Base-by-base conservation (phyloP, 1,284 basidiomycete genomes). In the Apiotrichum sp. region DNA sequence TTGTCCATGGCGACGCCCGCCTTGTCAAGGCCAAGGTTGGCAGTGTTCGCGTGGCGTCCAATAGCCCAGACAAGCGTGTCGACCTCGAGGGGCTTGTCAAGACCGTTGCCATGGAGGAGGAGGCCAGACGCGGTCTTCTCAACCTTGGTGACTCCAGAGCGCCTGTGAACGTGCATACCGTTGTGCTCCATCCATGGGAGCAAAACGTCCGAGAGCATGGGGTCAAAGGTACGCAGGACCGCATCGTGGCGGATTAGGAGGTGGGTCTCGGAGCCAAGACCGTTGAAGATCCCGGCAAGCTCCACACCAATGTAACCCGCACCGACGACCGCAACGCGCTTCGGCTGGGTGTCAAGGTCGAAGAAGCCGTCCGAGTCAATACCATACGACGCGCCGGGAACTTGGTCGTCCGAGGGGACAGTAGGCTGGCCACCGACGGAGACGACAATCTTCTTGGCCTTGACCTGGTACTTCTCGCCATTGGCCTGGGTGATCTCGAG, bases 301-400 rank as follows among this genome's bases (percentile, higher is more conserved):
- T 98, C 95, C 63, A 98, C 89, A 29, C 92, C 91, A 67, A 98
- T 98, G 77, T 98, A 98, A 4, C 95, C 95, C 16, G 95, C 95
- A 50, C 95, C 95, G 41, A 97, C 86, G 57, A 98, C 88, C 2
- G 87, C 93, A 35, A 96, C 93, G 55, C 92, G 84, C 76, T 88
- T 90, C 11, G 95, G 95, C 76, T 96, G 91, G 59, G 88, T 82
- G 66, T 85, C 83, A 47, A 98, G 83, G 44, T 86, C 90, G 69
- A 99, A 99, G 81, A 98, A 99, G 9, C 92, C 93, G 74, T 99
- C 96, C 22, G 91, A 96, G 75, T 86, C 80, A 67, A 92, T 93
- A 43, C 93, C 96, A 56, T 93, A 83, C 38, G 83, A 84, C 8
- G 93, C 91, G 35, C 95, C 96, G 13, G 92, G 91, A 56, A 98